Base-by-base conservation (phyloP, 2,329 filamentous ascomycete species). In the Colletotrichum godetiae region DNA sequence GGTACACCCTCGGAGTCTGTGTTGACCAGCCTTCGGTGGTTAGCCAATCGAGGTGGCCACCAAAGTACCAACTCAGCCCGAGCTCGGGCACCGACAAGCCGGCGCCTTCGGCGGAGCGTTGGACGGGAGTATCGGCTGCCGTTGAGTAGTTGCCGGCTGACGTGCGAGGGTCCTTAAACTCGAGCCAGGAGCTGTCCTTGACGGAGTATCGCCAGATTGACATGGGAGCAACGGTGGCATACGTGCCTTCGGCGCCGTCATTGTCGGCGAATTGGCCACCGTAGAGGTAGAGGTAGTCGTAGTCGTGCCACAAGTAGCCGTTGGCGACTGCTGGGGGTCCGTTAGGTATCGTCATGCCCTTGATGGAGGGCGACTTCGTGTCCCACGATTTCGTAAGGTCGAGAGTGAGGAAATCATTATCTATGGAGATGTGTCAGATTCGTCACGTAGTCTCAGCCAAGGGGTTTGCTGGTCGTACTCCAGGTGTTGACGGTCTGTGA, bases 51-150 rank as follows among this genome's bases (percentile, higher is more conserved):
- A 94, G 83, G 80, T 95, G 93, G 0, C 93, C 93, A 31, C 93
- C 93, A 81, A 95, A 95, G 80, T 94, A 95, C 86, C 91, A 95
- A 37, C 92, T 94, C 59, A 92, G 83, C 0, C 93, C 93, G 0
- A 95, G 82, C 67, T 91, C 89, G 0, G 92, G 90, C 0, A 95
- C 90, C 33, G 90, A 93, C 15, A 94, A 82, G 0, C 92, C 92
- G 12, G 93, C 92, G 7, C 93, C 93, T 79, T 95, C 93, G 1
- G 93, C 92, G 2, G 92, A 88, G 58, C 93, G 86, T 78, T 95
- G 91, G 2, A 95, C 87, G 0, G 88, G 82, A 24, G 87, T 82
- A 24, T 87, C 86, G 11, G 85, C 88, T 0, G 82, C 82, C 27
- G 90, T 89, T 0, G 92, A 91, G 77, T 90, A 89, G 56, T 90